These are phyloP conservation scores for Penicillium sp. DNA, from an alignment of 2,329 filamentous ascomycete species.

Conservation along the genomic window DNA sequence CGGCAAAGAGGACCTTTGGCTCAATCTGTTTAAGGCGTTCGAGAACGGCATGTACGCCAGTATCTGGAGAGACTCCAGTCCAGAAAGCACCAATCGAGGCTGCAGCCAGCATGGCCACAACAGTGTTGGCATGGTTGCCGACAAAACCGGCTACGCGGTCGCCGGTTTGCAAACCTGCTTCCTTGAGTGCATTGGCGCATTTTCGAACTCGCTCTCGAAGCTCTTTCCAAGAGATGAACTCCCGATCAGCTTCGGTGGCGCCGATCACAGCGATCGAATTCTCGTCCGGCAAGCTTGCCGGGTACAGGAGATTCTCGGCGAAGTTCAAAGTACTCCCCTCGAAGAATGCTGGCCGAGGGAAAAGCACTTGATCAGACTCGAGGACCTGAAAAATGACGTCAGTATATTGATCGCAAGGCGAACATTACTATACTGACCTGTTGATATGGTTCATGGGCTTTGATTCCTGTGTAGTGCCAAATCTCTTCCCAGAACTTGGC, in stretches of 20 bases:
- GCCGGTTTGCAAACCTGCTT: slow-evolving; percentile 61
- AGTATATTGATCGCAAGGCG: neutral
- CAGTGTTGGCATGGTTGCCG: slow-evolving; percentile 82
- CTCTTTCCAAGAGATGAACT: slow-evolving; percentile 73
- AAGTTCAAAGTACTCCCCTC: slow-evolving; percentile 79
- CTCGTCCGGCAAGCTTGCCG: slow-evolving; percentile 58
- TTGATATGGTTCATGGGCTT: slow-evolving; percentile 60
- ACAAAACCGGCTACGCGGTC: slow-evolving; percentile 72
- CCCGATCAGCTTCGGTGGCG: slow-evolving; percentile 70
- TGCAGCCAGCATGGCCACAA: slow-evolving; percentile 84
- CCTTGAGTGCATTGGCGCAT: slow-evolving; percentile 70
- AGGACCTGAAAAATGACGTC: slow-evolving; percentile 58
- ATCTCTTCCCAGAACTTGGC: slow-evolving; percentile 79
- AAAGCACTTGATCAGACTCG: slow-evolving; percentile 68
- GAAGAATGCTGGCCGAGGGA: slow-evolving; percentile 86
- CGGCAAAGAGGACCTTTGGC: slow-evolving; percentile 78
- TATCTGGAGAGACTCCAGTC: slow-evolving; percentile 92
- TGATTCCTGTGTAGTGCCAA: slow-evolving; percentile 80
- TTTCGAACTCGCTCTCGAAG: slow-evolving; percentile 74
- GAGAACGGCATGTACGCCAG: slow-evolving; percentile 84
- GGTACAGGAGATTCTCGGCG: slow-evolving; percentile 90
- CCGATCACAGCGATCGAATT: slow-evolving; percentile 72
- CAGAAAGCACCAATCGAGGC: slow-evolving; percentile 83
- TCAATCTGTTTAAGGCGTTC: slow-evolving; percentile 84
- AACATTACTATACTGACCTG: slow-evolving; percentile 29